These are phyloP conservation scores for Metroxylon sagu DNA, from an alignment of 176 grass and related monocot species.

Conservation along the genomic window DNA sequence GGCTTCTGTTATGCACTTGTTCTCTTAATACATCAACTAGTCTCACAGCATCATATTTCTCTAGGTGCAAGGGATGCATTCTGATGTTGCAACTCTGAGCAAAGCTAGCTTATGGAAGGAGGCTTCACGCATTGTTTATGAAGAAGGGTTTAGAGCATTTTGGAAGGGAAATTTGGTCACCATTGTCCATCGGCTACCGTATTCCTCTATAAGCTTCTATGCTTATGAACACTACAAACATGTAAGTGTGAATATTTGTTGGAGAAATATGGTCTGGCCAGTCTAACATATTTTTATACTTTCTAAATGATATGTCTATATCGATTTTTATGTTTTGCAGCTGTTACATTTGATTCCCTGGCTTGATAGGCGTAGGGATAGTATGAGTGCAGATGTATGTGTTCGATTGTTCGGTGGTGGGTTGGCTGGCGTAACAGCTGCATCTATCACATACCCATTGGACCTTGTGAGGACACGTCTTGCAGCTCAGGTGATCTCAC, in stretches of 20 bases:
- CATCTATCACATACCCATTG: slow-evolving; percentile 76
- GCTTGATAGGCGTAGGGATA: slow-evolving; percentile 48
- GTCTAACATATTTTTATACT: too few species aligned
- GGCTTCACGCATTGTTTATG: slow-evolving; percentile 63
- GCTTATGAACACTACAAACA: slow-evolving; percentile 80
- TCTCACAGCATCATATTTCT: slow-evolving; percentile 8
- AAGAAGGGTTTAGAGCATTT: slow-evolving; percentile 83
- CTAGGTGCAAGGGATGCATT: slow-evolving; percentile 95
- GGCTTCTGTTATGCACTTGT: too few species aligned
- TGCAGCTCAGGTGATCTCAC: slow-evolving; percentile 64
- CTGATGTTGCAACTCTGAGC: slow-evolving; percentile 53
- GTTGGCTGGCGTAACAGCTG: slow-evolving; percentile 86
- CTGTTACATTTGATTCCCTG: slow-evolving; percentile 63
- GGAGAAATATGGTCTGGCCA: too few species aligned
- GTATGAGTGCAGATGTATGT: slow-evolving; percentile 53
- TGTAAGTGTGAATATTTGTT: slow-evolving; percentile 26
- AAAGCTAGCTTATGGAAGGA: slow-evolving; percentile 65
- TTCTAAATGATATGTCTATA: too few species aligned
- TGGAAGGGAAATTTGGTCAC: slow-evolving; percentile 98
- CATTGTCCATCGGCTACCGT: slow-evolving; percentile 81
- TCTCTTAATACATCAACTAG: too few species aligned
- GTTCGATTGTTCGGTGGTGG: slow-evolving; percentile 67
- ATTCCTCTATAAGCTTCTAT: slow-evolving; percentile 87
- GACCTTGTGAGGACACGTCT: slow-evolving; percentile 86
- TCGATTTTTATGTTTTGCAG: slow-evolving; percentile 25